phyloP scores from a whole-genome alignment of 495 filamentous ascomycete species.

The Friedmanniomyces endolithicus region DNA sequence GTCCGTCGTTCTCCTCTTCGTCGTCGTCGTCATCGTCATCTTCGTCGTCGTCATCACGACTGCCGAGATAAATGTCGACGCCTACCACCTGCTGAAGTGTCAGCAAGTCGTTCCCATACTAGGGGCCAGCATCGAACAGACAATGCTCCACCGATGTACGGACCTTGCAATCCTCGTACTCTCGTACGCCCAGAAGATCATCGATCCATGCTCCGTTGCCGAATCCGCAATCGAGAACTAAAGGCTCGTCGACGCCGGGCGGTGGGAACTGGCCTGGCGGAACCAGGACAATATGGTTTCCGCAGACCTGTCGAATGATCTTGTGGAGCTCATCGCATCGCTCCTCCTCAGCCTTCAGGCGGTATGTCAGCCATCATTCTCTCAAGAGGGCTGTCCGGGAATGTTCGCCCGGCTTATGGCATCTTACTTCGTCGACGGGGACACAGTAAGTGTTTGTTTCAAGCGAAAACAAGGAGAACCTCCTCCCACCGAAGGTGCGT shows the following conservation, averaged over 20 bases:
- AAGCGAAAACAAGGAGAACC: conserved; percentile 37
- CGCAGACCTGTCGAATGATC: conserved; percentile 61
- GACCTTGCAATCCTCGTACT: conserved; percentile 40
- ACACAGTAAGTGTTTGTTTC: conserved; percentile 62
- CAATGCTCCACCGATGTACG: not conserved
- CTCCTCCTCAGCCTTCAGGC: conserved; percentile 61
- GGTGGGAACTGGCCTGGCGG: conserved; percentile 40
- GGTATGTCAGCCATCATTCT: not conserved
- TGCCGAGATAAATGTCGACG: conserved; percentile 16
- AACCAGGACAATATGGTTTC: conserved; percentile 66
- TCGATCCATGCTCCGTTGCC: conserved; percentile 60
- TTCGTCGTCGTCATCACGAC: conserved; percentile 1
- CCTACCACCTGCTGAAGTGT: conserved; percentile 10
- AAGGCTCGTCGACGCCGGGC: conserved; percentile 4
- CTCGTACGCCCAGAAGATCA: conserved; percentile 49
- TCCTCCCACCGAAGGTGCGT: not conserved
- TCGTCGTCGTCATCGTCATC: conserved; percentile 8
- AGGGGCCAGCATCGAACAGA: not conserved
- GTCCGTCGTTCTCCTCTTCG: conserved; percentile 20
- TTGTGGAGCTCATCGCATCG: conserved; percentile 58
- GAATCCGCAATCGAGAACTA: conserved; percentile 31
- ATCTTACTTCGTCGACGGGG: conserved; percentile 75
- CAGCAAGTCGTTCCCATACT: not conserved
- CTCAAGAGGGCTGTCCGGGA: conserved; percentile 8
- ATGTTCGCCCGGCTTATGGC: conserved; percentile 2